A percentile compares a stretch with the other conserved stretches of the same genome.
Evolutionary conservation across 1,284 basidiomycete genomes (phyloP).

Genomic region (Papiliotrema terrestris): DNA sequence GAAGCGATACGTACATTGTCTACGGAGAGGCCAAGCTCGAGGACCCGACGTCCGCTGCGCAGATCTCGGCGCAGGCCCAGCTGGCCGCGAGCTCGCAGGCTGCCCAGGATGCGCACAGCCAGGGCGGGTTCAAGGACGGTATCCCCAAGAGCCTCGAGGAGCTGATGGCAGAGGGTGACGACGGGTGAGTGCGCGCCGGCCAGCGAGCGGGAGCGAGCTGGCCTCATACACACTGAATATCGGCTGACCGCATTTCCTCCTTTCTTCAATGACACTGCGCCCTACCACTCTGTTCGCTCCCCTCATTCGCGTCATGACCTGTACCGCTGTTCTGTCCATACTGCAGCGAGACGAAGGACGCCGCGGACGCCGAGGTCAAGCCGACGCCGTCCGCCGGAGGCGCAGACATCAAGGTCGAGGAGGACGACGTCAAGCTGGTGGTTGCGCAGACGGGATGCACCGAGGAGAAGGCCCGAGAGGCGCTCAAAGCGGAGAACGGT

Average conservation of each 20-base stretch:
- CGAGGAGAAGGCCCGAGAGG: slow-evolving; percentile 81
- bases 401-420: slow-evolving; percentile 62
- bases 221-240: background rate
- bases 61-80: slow-evolving; percentile 79
- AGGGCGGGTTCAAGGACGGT: slow-evolving; percentile 52
- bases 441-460: slow-evolving; percentile 77
- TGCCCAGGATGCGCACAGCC: slow-evolving; percentile 45
- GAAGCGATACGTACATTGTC: slow-evolving; percentile 97
- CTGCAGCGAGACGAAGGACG: background rate
- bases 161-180: slow-evolving; percentile 33
- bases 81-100: slow-evolving; percentile 55
- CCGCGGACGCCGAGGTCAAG: slow-evolving; percentile 51
- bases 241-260: background rate
- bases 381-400: slow-evolving; percentile 47
- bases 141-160: slow-evolving; percentile 58
- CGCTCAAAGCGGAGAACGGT: slow-evolving; percentile 80
- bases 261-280: background rate
- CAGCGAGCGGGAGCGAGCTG: background rate
- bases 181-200: background rate
- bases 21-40: slow-evolving; percentile 98
- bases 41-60: slow-evolving; percentile 82
- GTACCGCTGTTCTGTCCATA: background rate
- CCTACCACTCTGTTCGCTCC: background rate
- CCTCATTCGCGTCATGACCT: background rate
- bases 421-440: slow-evolving; percentile 93